Evolutionary conservation across 208 protist species (phyloP), one percentile per base, ranked within the genome.

Genomic region (Acanthamoeba divionensis): DNA sequence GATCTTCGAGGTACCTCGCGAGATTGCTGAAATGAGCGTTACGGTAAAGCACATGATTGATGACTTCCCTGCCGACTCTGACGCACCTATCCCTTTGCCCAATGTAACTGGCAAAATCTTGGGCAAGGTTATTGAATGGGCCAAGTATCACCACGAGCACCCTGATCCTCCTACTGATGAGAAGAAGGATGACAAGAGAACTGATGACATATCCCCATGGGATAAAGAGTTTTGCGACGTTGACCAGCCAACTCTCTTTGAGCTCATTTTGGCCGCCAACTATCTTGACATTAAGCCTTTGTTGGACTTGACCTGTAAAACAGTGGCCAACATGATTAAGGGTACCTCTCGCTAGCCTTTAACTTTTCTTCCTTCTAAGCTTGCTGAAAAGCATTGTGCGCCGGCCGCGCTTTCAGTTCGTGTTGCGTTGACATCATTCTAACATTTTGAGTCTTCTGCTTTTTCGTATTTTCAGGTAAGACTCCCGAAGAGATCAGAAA

Each of bases 231-330:
- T 96, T 71, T 93, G 94, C 60, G 90, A 96, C 13, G 95, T 96
- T 21, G 95, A 97, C 45, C 93, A 97, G 93, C 91, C 92, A 41
- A 96, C 93, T 3, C 91, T 97, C 7, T 97, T 97, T 69, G 92
- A 97, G 73, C 65, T 90, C 29, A 90, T 90, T 38, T 48, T 91
- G 15, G 96, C 96, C 47, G 95, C 96, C 26, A 97, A 97, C 87
- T 97, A 95, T 88, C 86, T 97, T 10, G 94, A 97, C 89, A 96
- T 97, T 77, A 97, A 97, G 91, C 90, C 94, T 29, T 88, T 97
- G 10, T 91, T 97, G 12, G 95, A 97, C 65, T 82, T 97, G 8
- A 96, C 95, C 1, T 97, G 96, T 90, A 96, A 96, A 63, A 97
- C 95, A 18, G 95, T 96, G n/a, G 92, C 94, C 38, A 94, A 94